Evolutionary conservation across 257 asterid genomes (phyloP).

Genomic region (Petunia axillaris): DNA sequence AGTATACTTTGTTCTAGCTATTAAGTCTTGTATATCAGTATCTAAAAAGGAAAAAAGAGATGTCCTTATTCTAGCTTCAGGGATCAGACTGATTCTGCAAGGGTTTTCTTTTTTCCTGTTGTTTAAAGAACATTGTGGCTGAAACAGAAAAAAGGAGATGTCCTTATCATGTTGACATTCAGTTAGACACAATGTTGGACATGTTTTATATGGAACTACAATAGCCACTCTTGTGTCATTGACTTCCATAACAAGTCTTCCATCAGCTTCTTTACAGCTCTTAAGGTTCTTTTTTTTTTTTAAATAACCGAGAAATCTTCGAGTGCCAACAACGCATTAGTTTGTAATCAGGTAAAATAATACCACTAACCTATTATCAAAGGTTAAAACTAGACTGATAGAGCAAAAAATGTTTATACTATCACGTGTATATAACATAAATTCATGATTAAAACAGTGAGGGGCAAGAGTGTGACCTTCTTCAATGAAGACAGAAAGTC

Average conservation of each 20-base stretch:
- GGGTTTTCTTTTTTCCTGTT: neutral
- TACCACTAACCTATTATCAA: neutral
- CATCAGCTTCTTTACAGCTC: slow-evolving; percentile 5
- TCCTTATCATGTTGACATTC: neutral
- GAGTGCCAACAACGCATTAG: too few relatives aligned
- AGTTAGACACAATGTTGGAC: neutral
- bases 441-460: neutral
- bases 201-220: neutral
- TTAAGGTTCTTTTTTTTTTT: neutral
- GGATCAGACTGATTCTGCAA: neutral
- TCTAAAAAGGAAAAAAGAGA: neutral
- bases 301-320: neutral
- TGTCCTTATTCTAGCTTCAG: too few relatives aligned
- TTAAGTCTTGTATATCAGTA: neutral
- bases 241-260: neutral
- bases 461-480: slow-evolving; percentile 54
- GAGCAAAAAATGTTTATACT: neutral
- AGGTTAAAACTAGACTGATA: neutral
- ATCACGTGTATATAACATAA: neutral
- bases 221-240: neutral
- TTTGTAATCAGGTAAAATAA: neutral
- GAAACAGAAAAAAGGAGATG: neutral
- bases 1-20: neutral
- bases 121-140: neutral
- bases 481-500: slow-evolving; percentile 85